These are phyloP conservation scores for Mycena maculata DNA, from an alignment of 768 basidiomycete genomes.

Conservation along the genomic window DNA sequence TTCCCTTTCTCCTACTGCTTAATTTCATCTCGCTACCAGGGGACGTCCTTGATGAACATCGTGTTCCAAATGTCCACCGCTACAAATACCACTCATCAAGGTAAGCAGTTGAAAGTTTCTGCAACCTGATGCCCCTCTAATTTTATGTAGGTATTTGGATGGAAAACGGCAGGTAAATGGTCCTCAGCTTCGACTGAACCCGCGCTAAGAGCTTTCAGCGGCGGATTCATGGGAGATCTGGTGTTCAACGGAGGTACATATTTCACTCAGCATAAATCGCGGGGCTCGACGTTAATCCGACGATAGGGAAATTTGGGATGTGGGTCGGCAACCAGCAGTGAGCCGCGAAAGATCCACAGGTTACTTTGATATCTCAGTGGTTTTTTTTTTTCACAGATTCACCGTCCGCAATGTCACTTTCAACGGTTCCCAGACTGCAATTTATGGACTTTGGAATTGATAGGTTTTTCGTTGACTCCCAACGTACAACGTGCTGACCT, in stretches of 20 bases:
- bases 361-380: no score
- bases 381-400: no score
- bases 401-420: slow-evolving; percentile 69
- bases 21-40: no score
- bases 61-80: slow-evolving; percentile 77
- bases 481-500: no score
- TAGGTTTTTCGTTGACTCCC: no score
- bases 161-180: slow-evolving; percentile 79
- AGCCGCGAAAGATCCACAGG: no score
- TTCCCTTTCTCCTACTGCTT: no score
- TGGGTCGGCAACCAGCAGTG: slow-evolving; percentile 87
- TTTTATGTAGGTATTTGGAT: slow-evolving; percentile 72
- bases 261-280: slow-evolving; percentile 10
- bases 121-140: no score
- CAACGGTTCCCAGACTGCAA: slow-evolving; percentile 47
- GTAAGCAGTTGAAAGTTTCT: no score
- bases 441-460: not conserved
- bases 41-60: slow-evolving; percentile 80
- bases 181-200: not conserved
- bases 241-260: slow-evolving; percentile 65
- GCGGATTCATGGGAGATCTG: slow-evolving; percentile 66
- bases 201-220: slow-evolving; percentile 43
- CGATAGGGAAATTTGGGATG: slow-evolving; percentile 73
- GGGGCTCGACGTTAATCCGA: not conserved
- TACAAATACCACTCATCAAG: slow-evolving; percentile 74